Evolutionary conservation across 768 basidiomycete genomes (phyloP).

Genomic region (Crassisporium funariophilum): DNA sequence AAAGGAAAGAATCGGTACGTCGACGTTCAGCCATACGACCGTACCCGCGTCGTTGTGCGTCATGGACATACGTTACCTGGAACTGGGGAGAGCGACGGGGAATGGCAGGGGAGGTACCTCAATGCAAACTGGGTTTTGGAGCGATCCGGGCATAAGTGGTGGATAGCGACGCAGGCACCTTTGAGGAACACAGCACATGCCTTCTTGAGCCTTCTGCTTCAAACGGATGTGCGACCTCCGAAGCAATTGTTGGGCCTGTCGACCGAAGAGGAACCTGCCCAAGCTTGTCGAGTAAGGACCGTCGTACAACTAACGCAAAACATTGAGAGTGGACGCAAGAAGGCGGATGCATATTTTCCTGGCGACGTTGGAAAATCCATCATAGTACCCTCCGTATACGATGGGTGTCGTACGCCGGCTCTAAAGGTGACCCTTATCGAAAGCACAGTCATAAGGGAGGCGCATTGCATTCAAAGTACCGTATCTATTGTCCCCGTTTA

Average conservation of each 20-base stretch:
- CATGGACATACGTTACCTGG: conserved; percentile 17
- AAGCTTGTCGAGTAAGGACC: conserved; percentile 58
- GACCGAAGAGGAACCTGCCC: conserved; percentile 9
- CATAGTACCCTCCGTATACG: conserved; percentile 48
- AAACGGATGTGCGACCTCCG: conserved; percentile 43
- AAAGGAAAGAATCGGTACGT: conserved; percentile 63
- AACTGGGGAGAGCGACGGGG: conserved; percentile 11
- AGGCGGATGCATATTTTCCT: conserved; percentile 83
- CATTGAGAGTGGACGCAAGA: conserved; percentile 67
- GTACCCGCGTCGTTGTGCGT: conserved; percentile 71
- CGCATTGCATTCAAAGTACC: conserved; percentile 62
- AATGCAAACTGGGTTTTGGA: conserved; percentile 90
- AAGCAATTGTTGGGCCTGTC: conserved; percentile 15
- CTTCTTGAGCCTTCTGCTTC: conserved; percentile 71
- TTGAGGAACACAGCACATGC: conserved; percentile 68
- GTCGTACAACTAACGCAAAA: conserved; percentile 82
- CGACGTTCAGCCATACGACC: conserved; percentile 80
- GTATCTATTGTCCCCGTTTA: conserved; percentile 52
- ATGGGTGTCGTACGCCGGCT: conserved; percentile 39
- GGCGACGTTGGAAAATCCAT: conserved; percentile 52
- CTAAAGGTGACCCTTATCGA: conserved; percentile 62
- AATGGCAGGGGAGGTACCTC: conserved; percentile 55
- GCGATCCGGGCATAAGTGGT: conserved; percentile 68
- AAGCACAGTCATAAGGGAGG: conserved; percentile 48
- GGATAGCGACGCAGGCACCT: conserved; percentile 88